Evolutionary conservation across 164 flowering plant species (phyloP).

Genomic region (Sedum album): DNA sequence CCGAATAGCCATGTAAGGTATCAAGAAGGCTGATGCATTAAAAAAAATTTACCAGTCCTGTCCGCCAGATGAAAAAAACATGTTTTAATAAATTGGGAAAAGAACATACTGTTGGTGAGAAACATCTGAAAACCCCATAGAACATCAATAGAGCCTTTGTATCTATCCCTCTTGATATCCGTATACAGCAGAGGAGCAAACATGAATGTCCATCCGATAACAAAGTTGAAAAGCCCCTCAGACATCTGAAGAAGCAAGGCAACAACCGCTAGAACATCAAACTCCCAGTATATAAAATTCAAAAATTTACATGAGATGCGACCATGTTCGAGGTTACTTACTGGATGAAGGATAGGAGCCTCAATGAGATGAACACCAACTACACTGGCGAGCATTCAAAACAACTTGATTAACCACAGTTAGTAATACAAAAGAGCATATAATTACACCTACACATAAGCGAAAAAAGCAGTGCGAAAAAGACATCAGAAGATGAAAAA

Average conservation of each 20-base stretch:
- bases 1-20: slow-evolving; percentile 96
- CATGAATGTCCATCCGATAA: slow-evolving; percentile 90
- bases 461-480: too few species aligned
- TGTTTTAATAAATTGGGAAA: slow-evolving; percentile 3
- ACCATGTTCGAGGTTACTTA: slow-evolving; percentile 23
- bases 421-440: too few species aligned
- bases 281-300: too few species aligned
- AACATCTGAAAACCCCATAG: slow-evolving; percentile 93
- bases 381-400: slow-evolving; percentile 50
- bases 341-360: slow-evolving; percentile 86
- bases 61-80: too few species aligned
- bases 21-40: slow-evolving; percentile 56
- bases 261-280: too few species aligned
- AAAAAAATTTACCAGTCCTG: background rate
- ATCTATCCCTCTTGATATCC: slow-evolving; percentile 58
- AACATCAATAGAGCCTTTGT: slow-evolving; percentile 66
- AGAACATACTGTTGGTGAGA: slow-evolving; percentile 84
- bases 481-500: background rate
- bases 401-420: too few species aligned
- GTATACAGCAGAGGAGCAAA: slow-evolving; percentile 90
- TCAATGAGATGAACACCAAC: slow-evolving; percentile 74
- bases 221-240: slow-evolving; percentile 94
- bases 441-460: too few species aligned
- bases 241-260: slow-evolving; percentile 38
- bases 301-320: background rate